Evolutionary conservation across 1,284 basidiomycete genomes (phyloP).

Genomic region (Cutaneotrichosporon spelunceum): DNA sequence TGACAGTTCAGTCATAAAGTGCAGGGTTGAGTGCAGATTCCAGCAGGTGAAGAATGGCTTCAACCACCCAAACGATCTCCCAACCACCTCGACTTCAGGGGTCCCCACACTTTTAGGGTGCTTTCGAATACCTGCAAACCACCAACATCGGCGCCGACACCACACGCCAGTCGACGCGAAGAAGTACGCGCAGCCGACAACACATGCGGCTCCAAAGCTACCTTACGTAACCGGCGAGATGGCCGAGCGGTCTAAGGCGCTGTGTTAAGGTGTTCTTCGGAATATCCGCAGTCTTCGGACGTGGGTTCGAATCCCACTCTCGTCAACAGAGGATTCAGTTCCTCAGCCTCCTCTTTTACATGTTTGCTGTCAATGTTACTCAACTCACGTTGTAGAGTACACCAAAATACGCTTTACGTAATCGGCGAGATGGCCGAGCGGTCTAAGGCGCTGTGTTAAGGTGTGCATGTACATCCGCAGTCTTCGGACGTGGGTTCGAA

Average conservation of each 20-base stretch:
- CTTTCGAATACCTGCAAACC: no score
- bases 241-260: conserved; percentile 29
- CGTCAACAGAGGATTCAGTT: conserved; percentile 17
- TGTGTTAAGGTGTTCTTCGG: conserved; percentile 19
- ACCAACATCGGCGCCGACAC: no score
- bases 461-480: conserved; percentile 19
- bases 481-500: conserved; percentile 50
- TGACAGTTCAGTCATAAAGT: no score
- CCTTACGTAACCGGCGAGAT: conserved; percentile 26
- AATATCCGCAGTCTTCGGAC: conserved; percentile 39
- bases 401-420: background rate
- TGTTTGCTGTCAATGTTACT: conserved; percentile 2
- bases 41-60: no score
- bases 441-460: conserved; percentile 31
- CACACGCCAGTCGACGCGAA: no score
- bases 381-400: no score
- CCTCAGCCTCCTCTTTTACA: conserved; percentile 18
- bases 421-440: conserved; percentile 26
- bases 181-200: no score
- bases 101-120: no score
- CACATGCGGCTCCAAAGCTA: no score
- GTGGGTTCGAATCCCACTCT: conserved; percentile 50
- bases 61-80: no score
- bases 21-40: no score
- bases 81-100: no score